Percentiles rank a stretch among this genome's conserved stretches.
These are phyloP conservation scores for Neopestalotiopsis rosae DNA, from an alignment of 2,329 filamentous ascomycete genomes.

Conservation along the genomic window DNA sequence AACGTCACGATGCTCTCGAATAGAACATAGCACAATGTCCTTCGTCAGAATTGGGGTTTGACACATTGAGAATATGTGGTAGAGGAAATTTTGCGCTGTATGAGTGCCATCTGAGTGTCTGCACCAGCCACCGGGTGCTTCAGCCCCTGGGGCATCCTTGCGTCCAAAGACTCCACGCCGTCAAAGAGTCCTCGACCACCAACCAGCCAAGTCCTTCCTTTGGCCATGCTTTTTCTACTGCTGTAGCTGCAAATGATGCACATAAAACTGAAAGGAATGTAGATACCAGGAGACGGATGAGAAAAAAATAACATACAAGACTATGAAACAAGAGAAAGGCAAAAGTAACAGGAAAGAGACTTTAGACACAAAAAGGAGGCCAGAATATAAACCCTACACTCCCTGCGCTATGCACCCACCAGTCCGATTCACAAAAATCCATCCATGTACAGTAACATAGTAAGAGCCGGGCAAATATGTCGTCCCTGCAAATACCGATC, in stretches of 20 bases:
- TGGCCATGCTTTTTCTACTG: slow-evolving; percentile 11
- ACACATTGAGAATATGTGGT: not conserved
- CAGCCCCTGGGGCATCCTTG: not conserved
- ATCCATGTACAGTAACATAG: slow-evolving; percentile 35
- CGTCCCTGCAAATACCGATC: slow-evolving; percentile 13
- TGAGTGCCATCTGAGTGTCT: not conserved
- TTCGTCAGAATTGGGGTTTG: too few species aligned
- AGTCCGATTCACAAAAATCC: slow-evolving; percentile 35
- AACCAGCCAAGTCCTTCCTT: not conserved
- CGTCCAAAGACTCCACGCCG: slow-evolving; percentile 17
- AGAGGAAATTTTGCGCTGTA: not conserved
- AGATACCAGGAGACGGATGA: slow-evolving; percentile 22
- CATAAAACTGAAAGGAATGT: slow-evolving; percentile 23
- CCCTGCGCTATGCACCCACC: slow-evolving; percentile 42
- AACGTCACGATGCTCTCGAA: too few species aligned
- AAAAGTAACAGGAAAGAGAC: slow-evolving; percentile 28
- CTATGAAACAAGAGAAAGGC: slow-evolving; percentile 28
- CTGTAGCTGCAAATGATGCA: slow-evolving; percentile 27
- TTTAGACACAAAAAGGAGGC: slow-evolving; percentile 33
- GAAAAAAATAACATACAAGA: slow-evolving; percentile 23
- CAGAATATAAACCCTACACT: slow-evolving; percentile 41
- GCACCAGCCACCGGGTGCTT: not conserved
- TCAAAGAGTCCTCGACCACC: not conserved
- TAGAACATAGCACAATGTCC: too few species aligned
- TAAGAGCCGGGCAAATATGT: slow-evolving; percentile 35